phyloP scores from a whole-genome alignment of 495 filamentous ascomycete genomes.

The Saxispiralis lemnorum region DNA sequence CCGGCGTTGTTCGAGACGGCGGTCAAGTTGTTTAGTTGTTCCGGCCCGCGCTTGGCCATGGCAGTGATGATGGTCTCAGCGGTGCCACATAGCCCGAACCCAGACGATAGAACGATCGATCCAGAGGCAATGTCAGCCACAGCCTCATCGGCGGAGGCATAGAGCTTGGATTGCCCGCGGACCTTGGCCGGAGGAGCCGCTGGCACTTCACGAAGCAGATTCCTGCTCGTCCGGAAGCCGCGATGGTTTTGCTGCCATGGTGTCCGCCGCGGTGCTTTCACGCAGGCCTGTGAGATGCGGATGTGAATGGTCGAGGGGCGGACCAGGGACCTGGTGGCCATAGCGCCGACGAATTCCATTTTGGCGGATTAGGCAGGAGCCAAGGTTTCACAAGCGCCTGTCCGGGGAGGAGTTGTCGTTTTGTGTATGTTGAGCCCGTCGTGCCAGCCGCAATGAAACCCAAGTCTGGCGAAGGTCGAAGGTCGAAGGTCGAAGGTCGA shows the following conservation, averaged over 20 bases:
- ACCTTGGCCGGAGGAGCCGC: background rate
- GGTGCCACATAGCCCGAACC: conserved; percentile 45
- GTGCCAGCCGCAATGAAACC: too few relatives aligned
- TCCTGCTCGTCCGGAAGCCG: conserved; percentile 1
- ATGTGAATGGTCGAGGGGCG: background rate
- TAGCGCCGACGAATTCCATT: background rate
- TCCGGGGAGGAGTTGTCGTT: too few relatives aligned
- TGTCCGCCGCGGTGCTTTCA: background rate
- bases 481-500: too few relatives aligned
- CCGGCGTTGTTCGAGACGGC: conserved; percentile 53
- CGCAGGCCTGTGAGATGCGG: background rate
- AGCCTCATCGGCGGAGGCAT: conserved; percentile 39
- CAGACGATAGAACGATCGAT: conserved; percentile 39
- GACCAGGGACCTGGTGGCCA: background rate
- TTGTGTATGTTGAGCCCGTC: too few relatives aligned
- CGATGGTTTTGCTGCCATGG: background rate
- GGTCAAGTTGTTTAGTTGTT: conserved; percentile 29
- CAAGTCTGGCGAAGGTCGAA: too few relatives aligned
- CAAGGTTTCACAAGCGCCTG: too few relatives aligned
- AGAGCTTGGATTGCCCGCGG: conserved; percentile 27
- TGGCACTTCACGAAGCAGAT: background rate
- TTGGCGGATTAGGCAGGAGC: too few relatives aligned
- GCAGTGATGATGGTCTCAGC: conserved; percentile 23
- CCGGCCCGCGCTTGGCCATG: conserved; percentile 17
- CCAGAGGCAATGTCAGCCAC: conserved; percentile 41